phyloP scores from a whole-genome alignment of 2,329 filamentous ascomycete species.

The Coniella lustricola region DNA sequence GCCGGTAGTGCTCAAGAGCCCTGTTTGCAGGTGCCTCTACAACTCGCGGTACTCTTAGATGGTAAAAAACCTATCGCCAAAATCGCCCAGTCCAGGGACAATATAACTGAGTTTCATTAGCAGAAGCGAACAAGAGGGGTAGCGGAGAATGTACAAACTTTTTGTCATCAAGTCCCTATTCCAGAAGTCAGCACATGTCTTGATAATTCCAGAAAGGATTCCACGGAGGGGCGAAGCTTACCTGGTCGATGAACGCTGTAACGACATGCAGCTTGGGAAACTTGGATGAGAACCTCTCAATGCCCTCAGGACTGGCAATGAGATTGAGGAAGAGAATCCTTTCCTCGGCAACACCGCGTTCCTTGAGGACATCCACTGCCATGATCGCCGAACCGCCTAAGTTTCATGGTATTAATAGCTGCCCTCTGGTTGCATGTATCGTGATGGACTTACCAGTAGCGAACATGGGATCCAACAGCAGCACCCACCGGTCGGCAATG shows the following conservation, averaged over 20 bases:
- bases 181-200: conserved; percentile 19
- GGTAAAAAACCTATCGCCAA: conserved; percentile 93
- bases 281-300: conserved; percentile 78
- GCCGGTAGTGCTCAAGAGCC: not conserved
- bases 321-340: conserved; percentile 94
- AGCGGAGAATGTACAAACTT: conserved; percentile 56
- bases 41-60: conserved; percentile 44
- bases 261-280: conserved; percentile 88
- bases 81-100: conserved; percentile 86
- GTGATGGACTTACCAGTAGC: conserved; percentile 65
- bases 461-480: conserved; percentile 97
- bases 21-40: not conserved
- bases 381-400: conserved; percentile 90
- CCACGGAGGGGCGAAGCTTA: conserved; percentile 25
- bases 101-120: conserved; percentile 68
- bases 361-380: conserved; percentile 89
- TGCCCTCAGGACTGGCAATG: conserved; percentile 92
- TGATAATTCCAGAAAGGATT: not conserved
- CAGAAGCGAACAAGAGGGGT: conserved; percentile 12
- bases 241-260: conserved; percentile 89
- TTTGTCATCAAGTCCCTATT: conserved; percentile 86
- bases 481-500: conserved; percentile 85
- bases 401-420: conserved; percentile 3
- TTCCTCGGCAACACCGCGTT: conserved; percentile 86
- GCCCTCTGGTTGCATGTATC: not conserved